These are phyloP conservation scores for Laburnicola sp. DNA, from an alignment of 2,329 filamentous ascomycete genomes.

Conservation along the genomic window DNA sequence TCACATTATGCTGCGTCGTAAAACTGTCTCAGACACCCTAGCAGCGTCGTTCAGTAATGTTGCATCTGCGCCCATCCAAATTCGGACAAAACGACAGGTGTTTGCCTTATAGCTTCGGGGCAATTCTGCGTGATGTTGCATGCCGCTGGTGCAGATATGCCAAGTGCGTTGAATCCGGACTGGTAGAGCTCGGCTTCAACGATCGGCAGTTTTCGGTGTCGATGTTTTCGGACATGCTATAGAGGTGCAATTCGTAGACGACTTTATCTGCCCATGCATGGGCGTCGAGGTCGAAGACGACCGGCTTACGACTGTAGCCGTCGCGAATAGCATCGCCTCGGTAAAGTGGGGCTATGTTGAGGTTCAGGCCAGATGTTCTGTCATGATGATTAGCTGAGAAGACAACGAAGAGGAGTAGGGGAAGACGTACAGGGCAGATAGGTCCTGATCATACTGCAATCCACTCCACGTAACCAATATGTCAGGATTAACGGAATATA, in stretches of 20 bases:
- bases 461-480: slow-evolving; percentile 60
- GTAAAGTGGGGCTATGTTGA: slow-evolving; percentile 46
- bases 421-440: slow-evolving; percentile 40
- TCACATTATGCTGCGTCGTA: slow-evolving; percentile 50
- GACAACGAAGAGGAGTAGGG: neutral
- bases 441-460: slow-evolving; percentile 58
- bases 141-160: slow-evolving; percentile 39
- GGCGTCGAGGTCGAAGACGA: slow-evolving; percentile 51
- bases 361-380: slow-evolving; percentile 41
- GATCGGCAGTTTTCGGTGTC: slow-evolving; percentile 53
- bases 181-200: slow-evolving; percentile 56
- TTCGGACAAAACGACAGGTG: slow-evolving; percentile 44
- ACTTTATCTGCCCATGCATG: slow-evolving; percentile 58
- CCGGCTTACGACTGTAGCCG: slow-evolving; percentile 48
- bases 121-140: slow-evolving; percentile 44
- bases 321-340: slow-evolving; percentile 49
- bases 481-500: slow-evolving; percentile 58
- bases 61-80: slow-evolving; percentile 44
- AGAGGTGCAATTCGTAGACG: slow-evolving; percentile 64
- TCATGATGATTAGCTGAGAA: neutral
- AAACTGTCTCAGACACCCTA: slow-evolving; percentile 53
- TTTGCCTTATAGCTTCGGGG: slow-evolving; percentile 37
- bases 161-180: slow-evolving; percentile 55
- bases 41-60: slow-evolving; percentile 51
- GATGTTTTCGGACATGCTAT: slow-evolving; percentile 48